Percentiles rank a stretch among this genome's conserved stretches.
Conservation (phyloP, 2,329 filamentous ascomycete genomes). For the Trichoderma pleuroti region DNA sequence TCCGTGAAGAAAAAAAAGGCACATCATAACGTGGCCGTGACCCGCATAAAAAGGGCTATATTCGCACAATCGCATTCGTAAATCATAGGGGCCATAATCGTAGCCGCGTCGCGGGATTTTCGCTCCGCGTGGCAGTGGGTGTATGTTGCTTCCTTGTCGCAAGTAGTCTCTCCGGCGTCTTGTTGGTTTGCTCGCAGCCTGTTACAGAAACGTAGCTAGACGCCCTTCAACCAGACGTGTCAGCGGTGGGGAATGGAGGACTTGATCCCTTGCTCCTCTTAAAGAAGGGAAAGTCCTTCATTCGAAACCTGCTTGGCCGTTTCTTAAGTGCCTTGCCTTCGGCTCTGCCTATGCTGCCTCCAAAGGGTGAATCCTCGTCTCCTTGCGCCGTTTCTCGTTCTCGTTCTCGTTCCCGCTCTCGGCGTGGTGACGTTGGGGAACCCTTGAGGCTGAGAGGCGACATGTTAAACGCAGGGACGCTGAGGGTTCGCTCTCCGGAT, state of each 20-base stretch:
- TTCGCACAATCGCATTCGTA: conserved; percentile 17
- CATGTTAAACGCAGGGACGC: conserved; percentile 40
- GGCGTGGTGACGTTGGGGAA: conserved; percentile 26
- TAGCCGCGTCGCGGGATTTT: neutral
- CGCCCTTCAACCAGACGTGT: conserved; percentile 32
- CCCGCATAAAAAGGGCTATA: conserved; percentile 8
- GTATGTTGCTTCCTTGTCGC: neutral
- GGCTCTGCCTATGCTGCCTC: conserved; percentile 44
- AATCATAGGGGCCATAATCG: conserved; percentile 17
- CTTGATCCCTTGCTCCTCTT: conserved; percentile 47
- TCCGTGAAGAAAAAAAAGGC: conserved; percentile 11
- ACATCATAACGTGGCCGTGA: conserved; percentile 7
- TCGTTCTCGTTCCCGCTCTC: conserved; percentile 21
- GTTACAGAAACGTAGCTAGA: neutral
- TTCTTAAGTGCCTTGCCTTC: conserved; percentile 55
- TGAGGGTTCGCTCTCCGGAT: conserved; percentile 49
- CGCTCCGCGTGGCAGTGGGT: neutral
- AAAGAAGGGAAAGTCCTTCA: conserved; percentile 58
- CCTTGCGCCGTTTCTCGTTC: conserved; percentile 18
- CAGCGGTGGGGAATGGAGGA: conserved; percentile 33
- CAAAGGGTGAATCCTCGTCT: conserved; percentile 35
- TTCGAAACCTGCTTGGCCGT: conserved; percentile 60
- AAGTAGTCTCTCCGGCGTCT: neutral
- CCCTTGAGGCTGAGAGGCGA: conserved; percentile 37
- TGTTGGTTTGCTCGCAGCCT: neutral